These are phyloP conservation scores for Gossypium longicalyx DNA, from an alignment of 345 rosid genomes.

Conservation along the genomic window DNA sequence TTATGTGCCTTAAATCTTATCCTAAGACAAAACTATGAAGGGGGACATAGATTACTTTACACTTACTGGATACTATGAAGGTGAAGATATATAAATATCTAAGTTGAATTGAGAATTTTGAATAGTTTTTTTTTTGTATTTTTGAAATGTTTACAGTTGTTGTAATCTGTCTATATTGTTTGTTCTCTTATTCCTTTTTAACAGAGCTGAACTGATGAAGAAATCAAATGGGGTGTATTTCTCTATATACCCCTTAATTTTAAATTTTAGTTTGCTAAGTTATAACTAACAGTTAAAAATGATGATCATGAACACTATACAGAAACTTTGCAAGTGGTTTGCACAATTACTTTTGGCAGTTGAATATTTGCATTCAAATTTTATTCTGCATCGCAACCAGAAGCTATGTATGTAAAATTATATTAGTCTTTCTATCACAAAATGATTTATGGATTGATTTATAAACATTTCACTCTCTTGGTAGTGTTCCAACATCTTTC, in stretches of 20 bases:
- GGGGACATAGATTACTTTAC: too few relatives aligned
- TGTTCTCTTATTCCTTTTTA: conserved; percentile 8
- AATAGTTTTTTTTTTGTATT: background rate
- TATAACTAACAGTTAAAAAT: conserved; percentile 5
- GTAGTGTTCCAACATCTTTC: conserved; percentile 96
- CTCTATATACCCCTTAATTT: background rate
- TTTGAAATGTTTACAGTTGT: too few relatives aligned
- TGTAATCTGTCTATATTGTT: too few relatives aligned
- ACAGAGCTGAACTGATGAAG: conserved; percentile 96
- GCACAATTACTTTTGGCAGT: conserved; percentile 82
- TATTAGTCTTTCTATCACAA: conserved; percentile 13
- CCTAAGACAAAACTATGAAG: too few relatives aligned
- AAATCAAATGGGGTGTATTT: conserved; percentile 76
- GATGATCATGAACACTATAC: conserved; percentile 11
- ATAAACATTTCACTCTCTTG: conserved; percentile 7
- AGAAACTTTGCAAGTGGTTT: conserved; percentile 96
- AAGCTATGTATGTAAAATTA: conserved; percentile 44
- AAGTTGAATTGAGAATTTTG: background rate
- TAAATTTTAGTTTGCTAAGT: conserved; percentile 12
- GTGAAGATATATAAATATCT: conserved; percentile 92
- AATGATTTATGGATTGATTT: conserved; percentile 28
- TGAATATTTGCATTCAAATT: conserved; percentile 91
- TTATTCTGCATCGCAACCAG: conserved; percentile 84
- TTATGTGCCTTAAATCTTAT: background rate
- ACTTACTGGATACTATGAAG: conserved; percentile 91